Evolutionary conservation across 179 eudicot species (phyloP), one percentile per base, ranked within the genome.

Genomic region (Patellifolia procumbens): DNA sequence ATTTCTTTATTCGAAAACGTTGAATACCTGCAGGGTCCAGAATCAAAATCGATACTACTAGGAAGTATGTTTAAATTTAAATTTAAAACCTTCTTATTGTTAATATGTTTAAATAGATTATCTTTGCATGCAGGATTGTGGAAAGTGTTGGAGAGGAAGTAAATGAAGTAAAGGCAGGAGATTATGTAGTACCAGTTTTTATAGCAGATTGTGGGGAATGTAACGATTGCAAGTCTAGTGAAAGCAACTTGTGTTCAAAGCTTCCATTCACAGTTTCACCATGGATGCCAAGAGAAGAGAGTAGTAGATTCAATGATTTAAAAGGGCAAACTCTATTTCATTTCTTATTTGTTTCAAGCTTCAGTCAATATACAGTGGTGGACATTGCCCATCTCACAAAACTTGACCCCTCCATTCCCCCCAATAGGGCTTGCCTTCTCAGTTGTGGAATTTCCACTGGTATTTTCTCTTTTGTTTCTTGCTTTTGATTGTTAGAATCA

Each of bases 361-460:
- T 94, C 75, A 83, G 86, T 48, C 89, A 94, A 80, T 94, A 89
- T 68, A 94, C 98, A 0, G 97, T 94, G 64, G 87, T 90, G 0
- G 93, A 94, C 65, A 39, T 87, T 71, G 89, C 88, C 39, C 87
- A 92, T 79, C 37, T 91, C 2, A 76, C 80, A 35, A 94, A 89
- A 76, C 58, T 92, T 53, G 90, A 92, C 66, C 76, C 92, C 15
- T 75, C 84, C 26, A 74, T 91, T 48, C 93, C 98, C 0, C 92
- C 98, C 31, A 84, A 90, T 53, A 84, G 85, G 77, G 98, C 97
- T 2, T 94, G 98, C 81, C 97, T 94, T 76, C 85, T 94, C 10
- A 85, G 97, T 56, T 94, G 98, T 42, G 98, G 98, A 9, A 83
- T 91, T 42, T 88, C 98, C 52, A 94, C 97, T 29, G 98, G 98